Evolutionary conservation across 2,329 filamentous ascomycete genomes (phyloP), one percentile per base, ranked within the genome.

Genomic region (Sarocladiaceae sp.): DNA sequence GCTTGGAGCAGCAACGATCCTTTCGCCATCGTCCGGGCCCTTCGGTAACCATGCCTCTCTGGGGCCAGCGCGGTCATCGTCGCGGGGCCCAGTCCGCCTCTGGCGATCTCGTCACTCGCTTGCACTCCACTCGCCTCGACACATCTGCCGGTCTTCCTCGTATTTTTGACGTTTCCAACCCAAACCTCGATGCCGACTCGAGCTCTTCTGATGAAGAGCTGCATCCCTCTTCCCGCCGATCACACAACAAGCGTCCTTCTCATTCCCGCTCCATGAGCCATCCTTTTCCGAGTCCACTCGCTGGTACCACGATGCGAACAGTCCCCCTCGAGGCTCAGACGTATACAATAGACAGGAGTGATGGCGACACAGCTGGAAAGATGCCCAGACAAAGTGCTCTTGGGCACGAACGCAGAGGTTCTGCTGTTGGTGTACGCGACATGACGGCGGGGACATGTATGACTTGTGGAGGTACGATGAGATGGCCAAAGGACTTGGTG

Each of bases 391-490:
- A 51, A 31, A 55, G 54, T 35, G 52, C 53, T 37, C 56, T 37
- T 18, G 34, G 24, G 26, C 33, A 33, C n/a, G n/a, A n/a, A 15
- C 21, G 24, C 27, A 29, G 27, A 45, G 26, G 34, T 12, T 41
- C 26, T 16, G 29, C 26, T 24, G 41, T 50, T 10, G 62, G 59
- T 24, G 68, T 60, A 51, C 78, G 73, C 52, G 79, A 87, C 52
- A 78, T 83, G 55, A 70, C 73, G 21, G 82, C 79, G 24, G 85
- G 87, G 18, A 82, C 79, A 54, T 95, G 89, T 60, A 89, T 91
- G 78, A 90, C 88, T 26, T 95, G 89, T 62, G 85, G 83, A 55
- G 85, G 84, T 45, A 78, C 82, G 45, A 83, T 94, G 51, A 76
- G 84, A 46, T 95, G 88, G 83, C 88, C 88, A 2, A 78, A 74